phyloP scores from a whole-genome alignment of 2,329 filamentous ascomycete genomes.

The Cladosporium velox region DNA sequence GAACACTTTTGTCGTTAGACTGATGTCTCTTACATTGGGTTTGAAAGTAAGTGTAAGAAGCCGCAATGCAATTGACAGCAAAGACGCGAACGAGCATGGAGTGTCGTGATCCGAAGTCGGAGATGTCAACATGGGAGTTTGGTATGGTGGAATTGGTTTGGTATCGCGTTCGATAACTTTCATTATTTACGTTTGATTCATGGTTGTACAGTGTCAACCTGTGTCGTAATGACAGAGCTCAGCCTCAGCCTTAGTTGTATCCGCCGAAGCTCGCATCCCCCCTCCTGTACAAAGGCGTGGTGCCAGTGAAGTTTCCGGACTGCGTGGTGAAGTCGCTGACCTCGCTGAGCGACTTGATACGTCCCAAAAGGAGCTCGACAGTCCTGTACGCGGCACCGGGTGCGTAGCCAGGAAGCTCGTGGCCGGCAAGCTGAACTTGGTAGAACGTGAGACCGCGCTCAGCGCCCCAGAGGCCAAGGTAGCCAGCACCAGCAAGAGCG shows the following conservation, averaged over 20 bases:
- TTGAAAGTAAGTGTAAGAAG: background rate
- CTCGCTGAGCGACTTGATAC: slow-evolving; percentile 41
- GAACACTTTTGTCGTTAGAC: background rate
- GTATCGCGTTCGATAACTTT: background rate
- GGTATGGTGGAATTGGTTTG: background rate
- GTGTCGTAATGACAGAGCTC: background rate
- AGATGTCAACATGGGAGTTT: background rate
- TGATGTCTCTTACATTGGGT: background rate
- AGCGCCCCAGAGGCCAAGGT: slow-evolving; percentile 44
- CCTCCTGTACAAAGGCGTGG: slow-evolving; percentile 22
- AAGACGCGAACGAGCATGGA: background rate
- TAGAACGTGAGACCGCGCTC: slow-evolving; percentile 52
- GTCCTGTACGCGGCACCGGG: slow-evolving; percentile 46
- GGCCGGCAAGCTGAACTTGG: slow-evolving; percentile 44
- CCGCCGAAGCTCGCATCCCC: background rate
- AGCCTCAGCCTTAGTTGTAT: slow-evolving; percentile 8
- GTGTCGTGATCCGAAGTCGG: background rate
- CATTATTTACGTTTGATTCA: background rate
- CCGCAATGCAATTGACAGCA: background rate
- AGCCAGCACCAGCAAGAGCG: slow-evolving; percentile 43
- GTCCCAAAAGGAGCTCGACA: slow-evolving; percentile 46
- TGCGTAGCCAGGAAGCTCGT: slow-evolving; percentile 48
- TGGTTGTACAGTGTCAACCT: background rate
- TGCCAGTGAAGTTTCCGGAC: slow-evolving; percentile 28
- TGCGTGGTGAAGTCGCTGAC: slow-evolving; percentile 26